Percentiles rank a stretch among this genome's conserved stretches.
Evolutionary conservation across 2,329 filamentous ascomycete species (phyloP).

Genomic region (Trichoderma sp.): DNA sequence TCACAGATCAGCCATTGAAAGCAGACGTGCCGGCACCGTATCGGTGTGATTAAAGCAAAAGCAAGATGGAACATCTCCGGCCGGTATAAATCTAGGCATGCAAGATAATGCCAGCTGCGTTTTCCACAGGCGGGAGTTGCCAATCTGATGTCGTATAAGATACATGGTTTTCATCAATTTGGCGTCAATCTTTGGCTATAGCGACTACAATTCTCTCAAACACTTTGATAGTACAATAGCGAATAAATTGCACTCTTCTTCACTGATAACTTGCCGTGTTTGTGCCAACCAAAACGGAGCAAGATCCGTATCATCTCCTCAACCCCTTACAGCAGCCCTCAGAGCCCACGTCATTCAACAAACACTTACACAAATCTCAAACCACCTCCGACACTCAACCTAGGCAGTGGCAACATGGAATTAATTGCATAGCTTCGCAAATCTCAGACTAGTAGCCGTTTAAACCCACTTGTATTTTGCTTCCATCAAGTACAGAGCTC

Average conservation of each 20-base stretch:
- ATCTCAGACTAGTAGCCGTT: neutral
- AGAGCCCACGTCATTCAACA: neutral
- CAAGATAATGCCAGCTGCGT: neutral
- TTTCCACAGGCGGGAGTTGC: neutral
- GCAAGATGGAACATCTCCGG: neutral
- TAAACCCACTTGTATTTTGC: slow-evolving; percentile 10
- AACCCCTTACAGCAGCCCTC: neutral
- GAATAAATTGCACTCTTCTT: neutral
- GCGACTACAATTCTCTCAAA: neutral
- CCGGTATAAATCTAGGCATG: neutral
- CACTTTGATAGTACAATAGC: neutral
- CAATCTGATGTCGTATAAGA: neutral
- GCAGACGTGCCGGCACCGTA: neutral
- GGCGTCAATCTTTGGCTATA: neutral
- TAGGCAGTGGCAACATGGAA: neutral
- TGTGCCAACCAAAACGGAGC: neutral
- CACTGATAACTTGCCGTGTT: neutral
- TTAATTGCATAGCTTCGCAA: neutral
- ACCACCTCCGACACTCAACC: neutral
- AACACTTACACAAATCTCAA: neutral
- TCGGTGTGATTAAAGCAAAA: neutral
- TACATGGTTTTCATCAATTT: neutral
- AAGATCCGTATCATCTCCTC: neutral
- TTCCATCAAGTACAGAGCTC: slow-evolving; percentile 7
- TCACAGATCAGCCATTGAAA: neutral